Base-by-base conservation (phyloP, 176 grass and related monocot species). In the Juncus inflexus region DNA sequence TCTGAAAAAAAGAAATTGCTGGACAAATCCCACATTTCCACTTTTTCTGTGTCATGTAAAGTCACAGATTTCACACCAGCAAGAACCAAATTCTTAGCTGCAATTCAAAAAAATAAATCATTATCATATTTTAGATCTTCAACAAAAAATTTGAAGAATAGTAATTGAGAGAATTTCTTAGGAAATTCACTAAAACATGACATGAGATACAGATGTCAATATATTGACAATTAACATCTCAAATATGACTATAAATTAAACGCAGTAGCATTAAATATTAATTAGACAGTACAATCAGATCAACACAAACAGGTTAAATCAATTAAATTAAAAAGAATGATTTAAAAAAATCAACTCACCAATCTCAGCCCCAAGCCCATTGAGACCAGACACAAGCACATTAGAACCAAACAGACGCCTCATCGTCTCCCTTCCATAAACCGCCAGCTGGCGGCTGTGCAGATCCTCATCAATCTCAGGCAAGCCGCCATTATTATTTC, bases 51-150 rank as follows among this genome's bases (percentile, higher is more conserved):
- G 73, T 94, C 89, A 70, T 94, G 89, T 54, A 94, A 66, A 55
- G 84, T 88, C 47, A 94, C 40, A 74, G 84, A 87, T 67, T 84
- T 87, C 66, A 92, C 78, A 59, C 89, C 89, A 10, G 81, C 84
- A 58, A 92, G 78, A 79, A 83, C 71, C 75, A 92, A 76, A 73
- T 92, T 92, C 81, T 92, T 92, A 57, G 89, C 89, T 92, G 89
- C 60, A 82, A 55, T 76, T 66, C 70, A 56, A 69, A 42, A 13
- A 69, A 14, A 9, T 5, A 52, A 35, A 12, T 58, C 52, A 59
- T 36, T 57, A 57, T 56, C 50, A 19, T 53, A 43, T 35, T 42
- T 28, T 15, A 56, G n/a, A 28, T 28, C 19, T 28, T 28, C 19
- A 28, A 28, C 19, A 28, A 28, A 28, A 28, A 1, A 28, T 28